Evolutionary conservation across 805 yeast species (phyloP).

Genomic region (Teunomyces kruisii): DNA sequence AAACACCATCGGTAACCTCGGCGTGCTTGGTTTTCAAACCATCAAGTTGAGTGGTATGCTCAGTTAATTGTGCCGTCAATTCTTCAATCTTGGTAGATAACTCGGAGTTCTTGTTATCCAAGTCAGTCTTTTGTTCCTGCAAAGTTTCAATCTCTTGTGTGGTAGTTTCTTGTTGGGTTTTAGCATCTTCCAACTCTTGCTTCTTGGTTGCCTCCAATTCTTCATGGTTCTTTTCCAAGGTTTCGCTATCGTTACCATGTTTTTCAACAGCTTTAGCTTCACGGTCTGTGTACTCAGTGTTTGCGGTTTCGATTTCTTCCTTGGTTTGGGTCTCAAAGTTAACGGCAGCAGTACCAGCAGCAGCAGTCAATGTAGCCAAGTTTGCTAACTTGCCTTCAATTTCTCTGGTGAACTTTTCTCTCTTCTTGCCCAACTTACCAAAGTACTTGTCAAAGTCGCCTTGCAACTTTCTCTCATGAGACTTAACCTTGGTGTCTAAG

Average conservation of each 20-base stretch:
- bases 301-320: slow-evolving; percentile 45
- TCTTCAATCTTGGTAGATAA: slow-evolving; percentile 40
- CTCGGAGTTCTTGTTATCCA: slow-evolving; percentile 39
- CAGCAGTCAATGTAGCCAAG: slow-evolving; percentile 19
- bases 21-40: slow-evolving; percentile 32
- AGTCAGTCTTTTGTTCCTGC: slow-evolving; percentile 41
- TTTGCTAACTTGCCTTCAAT: slow-evolving; percentile 31
- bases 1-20: slow-evolving; percentile 28
- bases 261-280: slow-evolving; percentile 47
- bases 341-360: slow-evolving; percentile 33
- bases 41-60: slow-evolving; percentile 32
- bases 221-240: slow-evolving; percentile 42
- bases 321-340: slow-evolving; percentile 42
- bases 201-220: slow-evolving; percentile 45
- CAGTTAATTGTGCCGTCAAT: slow-evolving; percentile 42
- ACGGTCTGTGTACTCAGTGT: slow-evolving; percentile 43
- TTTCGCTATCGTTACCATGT: slow-evolving; percentile 46
- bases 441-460: slow-evolving; percentile 37
- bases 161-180: slow-evolving; percentile 41
- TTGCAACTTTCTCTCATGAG: slow-evolving; percentile 36
- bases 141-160: slow-evolving; percentile 46
- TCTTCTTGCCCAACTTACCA: slow-evolving; percentile 37
- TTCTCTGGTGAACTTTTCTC: slow-evolving; percentile 41
- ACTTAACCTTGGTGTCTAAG: slow-evolving; percentile 34
- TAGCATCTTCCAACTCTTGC: slow-evolving; percentile 43